These are phyloP conservation scores for Cadophora malorum DNA, from an alignment of 2,329 filamentous ascomycete genomes.

Conservation along the genomic window DNA sequence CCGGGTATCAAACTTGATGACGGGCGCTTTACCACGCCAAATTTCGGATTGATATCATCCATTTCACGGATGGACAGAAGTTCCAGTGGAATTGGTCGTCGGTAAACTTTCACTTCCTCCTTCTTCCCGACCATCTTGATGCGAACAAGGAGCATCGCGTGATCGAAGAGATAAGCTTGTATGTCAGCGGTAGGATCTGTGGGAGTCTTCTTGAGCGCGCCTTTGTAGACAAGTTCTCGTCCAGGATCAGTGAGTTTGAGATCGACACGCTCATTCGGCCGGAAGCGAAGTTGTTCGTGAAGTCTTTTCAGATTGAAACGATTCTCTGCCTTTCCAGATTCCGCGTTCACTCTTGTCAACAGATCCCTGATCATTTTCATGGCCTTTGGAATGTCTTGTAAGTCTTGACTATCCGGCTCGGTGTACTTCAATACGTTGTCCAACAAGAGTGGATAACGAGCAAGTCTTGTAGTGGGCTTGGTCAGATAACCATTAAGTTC, in stretches of 20 bases:
- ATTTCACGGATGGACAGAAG: slow-evolving; percentile 93
- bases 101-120: slow-evolving; percentile 94
- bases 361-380: slow-evolving; percentile 87
- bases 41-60: slow-evolving; percentile 88
- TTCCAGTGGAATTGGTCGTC: slow-evolving; percentile 92
- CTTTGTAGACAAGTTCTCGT: slow-evolving; percentile 93
- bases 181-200: slow-evolving; percentile 84
- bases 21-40: slow-evolving; percentile 82
- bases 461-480: slow-evolving; percentile 94
- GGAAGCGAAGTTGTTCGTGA: slow-evolving; percentile 90
- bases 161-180: slow-evolving; percentile 94
- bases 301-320: slow-evolving; percentile 93
- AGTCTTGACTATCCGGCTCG: slow-evolving; percentile 86
- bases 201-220: slow-evolving; percentile 88
- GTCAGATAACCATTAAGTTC: slow-evolving; percentile 98
- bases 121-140: slow-evolving; percentile 91
- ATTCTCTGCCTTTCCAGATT: slow-evolving; percentile 97
- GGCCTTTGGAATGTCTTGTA: slow-evolving; percentile 89
- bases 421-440: slow-evolving; percentile 94
- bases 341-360: slow-evolving; percentile 85
- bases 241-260: slow-evolving; percentile 93
- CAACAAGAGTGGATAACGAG: slow-evolving; percentile 88
- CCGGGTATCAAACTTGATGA: slow-evolving; percentile 82
- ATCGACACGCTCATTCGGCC: slow-evolving; percentile 88
- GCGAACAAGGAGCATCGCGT: slow-evolving; percentile 89